phyloP scores from a whole-genome alignment of 2,329 filamentous ascomycete genomes.

The Bipolaris oryzae region DNA sequence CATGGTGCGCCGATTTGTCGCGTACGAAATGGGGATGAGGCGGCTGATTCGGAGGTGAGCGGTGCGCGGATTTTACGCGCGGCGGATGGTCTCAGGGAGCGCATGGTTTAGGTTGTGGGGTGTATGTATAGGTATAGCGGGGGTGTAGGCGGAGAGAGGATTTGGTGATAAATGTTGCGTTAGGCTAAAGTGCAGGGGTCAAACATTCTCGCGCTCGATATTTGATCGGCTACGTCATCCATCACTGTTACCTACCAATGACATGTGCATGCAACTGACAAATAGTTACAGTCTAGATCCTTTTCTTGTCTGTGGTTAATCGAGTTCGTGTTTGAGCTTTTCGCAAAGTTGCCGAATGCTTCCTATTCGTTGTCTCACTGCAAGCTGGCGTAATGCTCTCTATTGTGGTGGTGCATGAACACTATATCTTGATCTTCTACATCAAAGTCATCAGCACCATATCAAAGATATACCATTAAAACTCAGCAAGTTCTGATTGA shows the following conservation, averaged over 20 bases:
- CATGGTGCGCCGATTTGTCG: constrained; percentile 31
- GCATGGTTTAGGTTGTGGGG: constrained; percentile 18
- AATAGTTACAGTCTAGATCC: no score
- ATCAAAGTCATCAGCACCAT: no score
- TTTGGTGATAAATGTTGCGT: not conserved
- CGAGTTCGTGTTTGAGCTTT: no score
- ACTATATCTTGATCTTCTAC: no score
- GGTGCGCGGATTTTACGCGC: constrained; percentile 35
- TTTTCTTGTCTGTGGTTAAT: no score
- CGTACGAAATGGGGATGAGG: constrained; percentile 20
- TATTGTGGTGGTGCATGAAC: no score
- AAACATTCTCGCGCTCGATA: constrained; percentile 16
- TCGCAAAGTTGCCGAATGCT: no score
- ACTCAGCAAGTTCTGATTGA: no score
- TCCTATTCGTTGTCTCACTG: no score
- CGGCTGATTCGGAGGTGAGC: constrained; percentile 21
- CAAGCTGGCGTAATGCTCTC: no score
- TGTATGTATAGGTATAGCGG: not conserved
- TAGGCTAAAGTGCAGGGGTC: constrained; percentile 8
- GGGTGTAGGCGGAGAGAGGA: not conserved
- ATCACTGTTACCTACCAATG: not conserved
- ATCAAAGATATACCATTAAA: no score
- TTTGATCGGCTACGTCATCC: constrained; percentile 25
- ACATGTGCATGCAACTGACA: not conserved
- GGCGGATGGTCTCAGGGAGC: constrained; percentile 27